Conservation (phyloP, 108 stramenopile species). For the Halocafeteria seosinensis region DNA sequence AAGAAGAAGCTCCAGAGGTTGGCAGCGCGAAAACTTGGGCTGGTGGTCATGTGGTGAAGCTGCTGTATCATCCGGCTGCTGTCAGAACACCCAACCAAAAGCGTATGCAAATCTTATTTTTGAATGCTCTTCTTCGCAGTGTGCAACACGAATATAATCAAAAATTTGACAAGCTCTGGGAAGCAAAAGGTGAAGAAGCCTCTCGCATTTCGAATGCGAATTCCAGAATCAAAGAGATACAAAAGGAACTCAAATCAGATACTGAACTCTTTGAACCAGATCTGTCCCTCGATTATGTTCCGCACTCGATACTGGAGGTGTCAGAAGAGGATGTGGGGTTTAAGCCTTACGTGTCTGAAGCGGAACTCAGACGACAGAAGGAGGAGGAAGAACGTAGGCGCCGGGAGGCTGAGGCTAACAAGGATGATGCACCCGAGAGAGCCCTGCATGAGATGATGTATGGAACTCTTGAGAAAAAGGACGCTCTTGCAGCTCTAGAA, state of each 20-base stretch:
- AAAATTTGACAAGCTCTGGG: constrained; percentile 15
- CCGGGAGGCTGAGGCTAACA: constrained; percentile 3
- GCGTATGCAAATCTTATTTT: constrained; percentile 34
- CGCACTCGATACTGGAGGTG: constrained; percentile 20
- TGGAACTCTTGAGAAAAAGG: constrained; percentile 43
- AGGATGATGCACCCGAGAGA: constrained; percentile 8
- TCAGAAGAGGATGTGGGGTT: constrained; percentile 20
- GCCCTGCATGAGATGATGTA: constrained; percentile 46
- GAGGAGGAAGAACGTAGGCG: constrained; percentile 23
- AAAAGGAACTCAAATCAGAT: constrained; percentile 15
- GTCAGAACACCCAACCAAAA: constrained; percentile 27
- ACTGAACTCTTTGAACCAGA: constrained; percentile 16
- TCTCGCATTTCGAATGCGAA: constrained; percentile 25
- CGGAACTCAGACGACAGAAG: constrained; percentile 4
- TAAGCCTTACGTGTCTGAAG: constrained; percentile 28
- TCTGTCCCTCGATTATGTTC: constrained; percentile 7
- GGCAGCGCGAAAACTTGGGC: neutral
- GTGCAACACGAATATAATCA: constrained; percentile 30
- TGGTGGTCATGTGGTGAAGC: neutral
- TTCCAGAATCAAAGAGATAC: constrained; percentile 32
- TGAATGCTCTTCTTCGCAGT: constrained; percentile 23
- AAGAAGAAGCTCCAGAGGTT: neutral
- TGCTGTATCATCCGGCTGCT: constrained; percentile 40
- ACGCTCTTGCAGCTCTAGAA: neutral
- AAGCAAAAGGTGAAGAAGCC: constrained; percentile 16